Conservation (phyloP, 768 basidiomycete species). For the Russula abietina region DNA sequence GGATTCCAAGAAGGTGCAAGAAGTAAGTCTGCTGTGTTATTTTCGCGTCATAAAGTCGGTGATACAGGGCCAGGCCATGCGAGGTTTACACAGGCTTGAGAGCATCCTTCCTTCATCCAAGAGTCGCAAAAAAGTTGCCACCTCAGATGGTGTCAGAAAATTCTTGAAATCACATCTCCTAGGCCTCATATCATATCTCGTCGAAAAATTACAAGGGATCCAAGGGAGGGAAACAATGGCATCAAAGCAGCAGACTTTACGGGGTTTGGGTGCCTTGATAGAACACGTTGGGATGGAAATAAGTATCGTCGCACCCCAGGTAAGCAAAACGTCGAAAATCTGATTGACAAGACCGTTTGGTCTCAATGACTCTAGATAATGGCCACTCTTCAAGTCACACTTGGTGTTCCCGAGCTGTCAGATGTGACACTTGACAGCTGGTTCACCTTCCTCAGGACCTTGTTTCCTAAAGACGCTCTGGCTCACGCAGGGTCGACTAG, state of each 20-base stretch:
- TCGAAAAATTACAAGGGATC: constrained; percentile 80
- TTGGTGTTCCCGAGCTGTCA: constrained; percentile 67
- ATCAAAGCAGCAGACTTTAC: constrained; percentile 71
- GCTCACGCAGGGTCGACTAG: constrained; percentile 83
- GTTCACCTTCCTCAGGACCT: constrained; percentile 64
- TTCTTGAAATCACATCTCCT: constrained; percentile 76
- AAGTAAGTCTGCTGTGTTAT: constrained; percentile 25
- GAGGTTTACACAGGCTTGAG: constrained; percentile 43
- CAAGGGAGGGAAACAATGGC: constrained; percentile 65
- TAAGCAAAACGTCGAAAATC: constrained; percentile 28
- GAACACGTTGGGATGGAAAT: constrained; percentile 63
- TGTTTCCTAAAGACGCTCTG: constrained; percentile 65
- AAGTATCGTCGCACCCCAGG: constrained; percentile 81
- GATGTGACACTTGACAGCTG: constrained; percentile 77
- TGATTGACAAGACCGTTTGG: constrained; percentile 14
- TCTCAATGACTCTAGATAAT: constrained; percentile 58
- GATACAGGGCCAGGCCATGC: constrained; percentile 31
- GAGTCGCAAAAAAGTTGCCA: constrained; percentile 28
- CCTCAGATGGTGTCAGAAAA: constrained; percentile 39
- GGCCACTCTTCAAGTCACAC: constrained; percentile 89
- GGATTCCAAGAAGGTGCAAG: constrained; percentile 38
- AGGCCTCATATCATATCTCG: constrained; percentile 78
- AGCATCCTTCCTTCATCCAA: constrained; percentile 29
- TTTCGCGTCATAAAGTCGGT: neutral
- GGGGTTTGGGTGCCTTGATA: constrained; percentile 73